Evolutionary conservation across 2,329 filamentous ascomycete species (phyloP).

Genomic region (Fusarium robinianum): DNA sequence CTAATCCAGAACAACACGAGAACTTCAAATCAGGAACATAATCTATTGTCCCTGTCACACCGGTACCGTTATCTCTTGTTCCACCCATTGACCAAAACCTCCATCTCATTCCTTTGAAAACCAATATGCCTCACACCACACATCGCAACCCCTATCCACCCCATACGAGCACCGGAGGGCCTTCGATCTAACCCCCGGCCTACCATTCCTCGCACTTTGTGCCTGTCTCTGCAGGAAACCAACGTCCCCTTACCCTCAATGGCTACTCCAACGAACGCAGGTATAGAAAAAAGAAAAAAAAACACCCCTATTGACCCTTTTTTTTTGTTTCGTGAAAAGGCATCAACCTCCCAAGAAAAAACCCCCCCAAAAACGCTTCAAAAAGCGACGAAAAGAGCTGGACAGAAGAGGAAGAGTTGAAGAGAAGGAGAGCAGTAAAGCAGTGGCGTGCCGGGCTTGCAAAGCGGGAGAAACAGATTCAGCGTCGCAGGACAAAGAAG

Average conservation of each 20-base stretch:
- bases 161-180: conserved; percentile 22
- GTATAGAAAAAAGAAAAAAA: conserved; percentile 35
- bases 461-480: conserved; percentile 17
- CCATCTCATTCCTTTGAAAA: conserved; percentile 29
- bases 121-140: conserved; percentile 33
- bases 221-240: conserved; percentile 20
- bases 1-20: no score
- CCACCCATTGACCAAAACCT: conserved; percentile 31
- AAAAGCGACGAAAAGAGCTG: conserved; percentile 21
- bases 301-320: conserved; percentile 19
- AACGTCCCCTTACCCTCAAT: conserved; percentile 26
- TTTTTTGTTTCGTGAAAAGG: conserved; percentile 27
- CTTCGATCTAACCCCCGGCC: no score
- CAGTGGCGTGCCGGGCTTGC: conserved; percentile 19
- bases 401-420: conserved; percentile 20
- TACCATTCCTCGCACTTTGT: conserved; percentile 16
- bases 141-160: conserved; percentile 32
- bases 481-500: conserved; percentile 9
- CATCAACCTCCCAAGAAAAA: conserved; percentile 21
- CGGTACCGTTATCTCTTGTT: conserved; percentile 15
- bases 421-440: conserved; percentile 22
- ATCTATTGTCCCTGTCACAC: conserved; percentile 37
- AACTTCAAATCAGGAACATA: conserved; percentile 28
- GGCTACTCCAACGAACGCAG: conserved; percentile 37
- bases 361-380: conserved; percentile 16